A percentile compares a stretch with the other conserved stretches of the same genome.
phyloP scores from a whole-genome alignment of 768 basidiomycete genomes.

The Amanita rimosa region DNA sequence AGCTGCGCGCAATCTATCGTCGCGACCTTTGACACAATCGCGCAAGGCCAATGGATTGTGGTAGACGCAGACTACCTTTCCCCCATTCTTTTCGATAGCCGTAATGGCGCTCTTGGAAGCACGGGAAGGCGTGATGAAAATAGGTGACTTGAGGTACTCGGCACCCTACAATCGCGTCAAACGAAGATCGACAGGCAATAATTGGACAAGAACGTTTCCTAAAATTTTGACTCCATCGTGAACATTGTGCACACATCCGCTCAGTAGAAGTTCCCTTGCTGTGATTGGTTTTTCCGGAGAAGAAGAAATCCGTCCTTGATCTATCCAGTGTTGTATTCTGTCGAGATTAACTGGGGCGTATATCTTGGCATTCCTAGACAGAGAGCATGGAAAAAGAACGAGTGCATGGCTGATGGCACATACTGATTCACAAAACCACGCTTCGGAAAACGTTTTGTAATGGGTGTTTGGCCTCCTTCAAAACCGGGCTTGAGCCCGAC shows the following conservation, averaged over 20 bases:
- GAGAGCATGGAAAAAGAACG: neutral
- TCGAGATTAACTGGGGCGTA: conserved; percentile 84
- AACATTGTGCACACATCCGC: conserved; percentile 80
- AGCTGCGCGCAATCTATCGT: conserved; percentile 61
- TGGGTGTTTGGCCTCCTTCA: conserved; percentile 95
- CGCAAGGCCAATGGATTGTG: conserved; percentile 81
- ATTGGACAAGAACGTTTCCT: conserved; percentile 48
- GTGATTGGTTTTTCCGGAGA: conserved; percentile 80
- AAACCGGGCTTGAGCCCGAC: conserved; percentile 78
- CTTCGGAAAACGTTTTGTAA: conserved; percentile 87
- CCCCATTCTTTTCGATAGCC: conserved; percentile 75
- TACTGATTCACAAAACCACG: conserved; percentile 90
- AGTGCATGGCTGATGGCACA: conserved; percentile 18
- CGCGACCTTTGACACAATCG: conserved; percentile 63
- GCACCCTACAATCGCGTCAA: conserved; percentile 37
- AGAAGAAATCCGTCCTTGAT: conserved; percentile 69
- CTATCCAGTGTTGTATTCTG: conserved; percentile 85
- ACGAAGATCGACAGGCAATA: neutral
- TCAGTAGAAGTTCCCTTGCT: conserved; percentile 71
- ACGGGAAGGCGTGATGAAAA: conserved; percentile 75
- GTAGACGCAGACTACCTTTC: conserved; percentile 81
- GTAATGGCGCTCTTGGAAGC: conserved; percentile 81
- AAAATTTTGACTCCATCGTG: conserved; percentile 90
- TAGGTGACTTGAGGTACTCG: conserved; percentile 50
- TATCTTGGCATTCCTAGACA: conserved; percentile 52